Evolutionary conservation across 306 rosid species (phyloP).

Genomic region (Pyrus communis): DNA sequence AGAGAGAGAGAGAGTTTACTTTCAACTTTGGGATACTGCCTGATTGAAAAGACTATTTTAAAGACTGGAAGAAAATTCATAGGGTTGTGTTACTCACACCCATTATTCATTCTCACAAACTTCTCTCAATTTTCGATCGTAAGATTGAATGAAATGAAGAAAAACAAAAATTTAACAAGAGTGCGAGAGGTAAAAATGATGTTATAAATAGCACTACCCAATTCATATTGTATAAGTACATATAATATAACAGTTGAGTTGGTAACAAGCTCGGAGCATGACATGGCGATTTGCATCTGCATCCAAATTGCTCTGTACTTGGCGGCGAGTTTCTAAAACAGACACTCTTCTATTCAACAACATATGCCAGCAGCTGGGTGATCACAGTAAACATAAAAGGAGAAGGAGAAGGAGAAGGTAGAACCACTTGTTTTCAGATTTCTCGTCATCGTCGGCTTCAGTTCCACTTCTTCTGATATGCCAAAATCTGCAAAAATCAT

Average conservation of each 20-base stretch:
- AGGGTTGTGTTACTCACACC: too few relatives aligned
- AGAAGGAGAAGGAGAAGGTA: slow-evolving; percentile 3
- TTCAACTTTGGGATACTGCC: too few relatives aligned
- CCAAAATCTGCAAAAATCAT: slow-evolving; percentile 42
- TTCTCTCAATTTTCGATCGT: too few relatives aligned
- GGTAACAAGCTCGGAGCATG: neutral
- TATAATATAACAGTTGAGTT: neutral
- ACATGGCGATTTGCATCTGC: neutral
- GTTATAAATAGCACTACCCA: too few relatives aligned
- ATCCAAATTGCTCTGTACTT: neutral
- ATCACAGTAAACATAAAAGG: neutral
- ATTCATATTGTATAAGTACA: neutral
- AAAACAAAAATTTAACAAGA: too few relatives aligned
- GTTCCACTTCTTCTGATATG: slow-evolving; percentile 48
- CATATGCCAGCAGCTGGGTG: neutral
- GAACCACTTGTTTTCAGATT: slow-evolving; percentile 1
- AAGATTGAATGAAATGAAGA: too few relatives aligned
- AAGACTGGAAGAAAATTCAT: neutral
- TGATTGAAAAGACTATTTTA: neutral
- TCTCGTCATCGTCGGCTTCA: slow-evolving; percentile 10
- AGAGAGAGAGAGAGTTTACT: too few relatives aligned
- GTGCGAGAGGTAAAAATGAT: too few relatives aligned
- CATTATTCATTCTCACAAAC: too few relatives aligned
- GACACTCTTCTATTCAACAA: neutral
- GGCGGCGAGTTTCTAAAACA: slow-evolving; percentile 2